These are phyloP conservation scores for Vaccinium macrocarpon DNA, from an alignment of 148 eudicot genomes.

Conservation along the genomic window DNA sequence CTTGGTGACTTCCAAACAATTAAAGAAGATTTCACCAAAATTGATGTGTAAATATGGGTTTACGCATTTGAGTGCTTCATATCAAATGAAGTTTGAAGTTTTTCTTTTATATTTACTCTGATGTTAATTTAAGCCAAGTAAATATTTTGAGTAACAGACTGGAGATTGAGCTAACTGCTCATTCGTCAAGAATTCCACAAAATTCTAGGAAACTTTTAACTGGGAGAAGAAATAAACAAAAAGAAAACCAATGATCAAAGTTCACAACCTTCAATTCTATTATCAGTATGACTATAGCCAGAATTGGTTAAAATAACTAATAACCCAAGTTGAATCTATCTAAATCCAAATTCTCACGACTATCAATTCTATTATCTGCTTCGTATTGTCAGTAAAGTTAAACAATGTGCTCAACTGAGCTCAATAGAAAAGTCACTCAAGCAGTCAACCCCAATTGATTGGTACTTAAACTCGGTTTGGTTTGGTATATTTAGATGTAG, in stretches of 20 bases:
- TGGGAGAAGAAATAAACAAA: not conserved
- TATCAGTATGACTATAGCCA: not conserved
- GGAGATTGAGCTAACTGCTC: not conserved
- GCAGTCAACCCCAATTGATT: not conserved
- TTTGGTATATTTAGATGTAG: not conserved
- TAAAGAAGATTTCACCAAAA: not conserved
- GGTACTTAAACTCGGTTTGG: not conserved
- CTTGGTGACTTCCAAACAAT: not conserved
- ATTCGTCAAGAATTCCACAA: constrained; percentile 4
- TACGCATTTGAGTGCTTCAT: not conserved
- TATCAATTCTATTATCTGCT: not conserved
- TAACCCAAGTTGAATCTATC: not conserved
- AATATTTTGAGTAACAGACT: not conserved
- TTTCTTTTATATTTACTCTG: not conserved
- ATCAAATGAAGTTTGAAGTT: not conserved
- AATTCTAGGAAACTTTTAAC: not conserved
- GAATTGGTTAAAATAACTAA: not conserved
- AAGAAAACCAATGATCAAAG: not conserved
- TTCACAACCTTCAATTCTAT: not conserved
- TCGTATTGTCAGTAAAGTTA: not conserved
- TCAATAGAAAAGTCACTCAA: not conserved
- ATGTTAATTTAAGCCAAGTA: not conserved
- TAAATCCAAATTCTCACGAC: not conserved
- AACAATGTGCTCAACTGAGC: not conserved
- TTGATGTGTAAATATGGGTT: not conserved